Conservation (phyloP, 2,329 filamentous ascomycete species). For the Arthrobotrys sinensis region DNA sequence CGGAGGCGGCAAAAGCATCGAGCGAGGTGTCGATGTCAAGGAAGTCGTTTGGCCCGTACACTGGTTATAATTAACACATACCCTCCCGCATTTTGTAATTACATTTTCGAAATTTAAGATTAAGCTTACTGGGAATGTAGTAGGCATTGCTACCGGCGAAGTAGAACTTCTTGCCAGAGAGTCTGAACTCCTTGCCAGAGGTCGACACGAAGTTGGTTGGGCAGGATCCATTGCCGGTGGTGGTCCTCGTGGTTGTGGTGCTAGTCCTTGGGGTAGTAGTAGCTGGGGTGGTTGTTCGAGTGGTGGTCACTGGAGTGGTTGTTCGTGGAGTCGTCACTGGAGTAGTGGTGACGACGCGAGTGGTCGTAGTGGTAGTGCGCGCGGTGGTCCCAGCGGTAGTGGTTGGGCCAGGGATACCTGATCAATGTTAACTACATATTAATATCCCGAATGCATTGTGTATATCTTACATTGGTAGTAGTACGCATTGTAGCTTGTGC, state of each 20-base stretch:
- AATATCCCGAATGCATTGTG: neutral
- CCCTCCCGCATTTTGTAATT: neutral
- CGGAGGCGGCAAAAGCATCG: conserved; percentile 70
- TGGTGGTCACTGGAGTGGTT: conserved; percentile 2
- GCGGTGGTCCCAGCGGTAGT: conserved; percentile 43
- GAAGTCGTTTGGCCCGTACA: conserved; percentile 60
- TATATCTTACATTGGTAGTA: conserved; percentile 54
- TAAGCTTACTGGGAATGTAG: conserved; percentile 57
- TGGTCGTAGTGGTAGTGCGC: conserved; percentile 46
- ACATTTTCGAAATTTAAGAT: neutral
- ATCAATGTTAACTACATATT: neutral
- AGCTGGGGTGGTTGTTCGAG: neutral
- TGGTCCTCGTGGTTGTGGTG: conserved; percentile 30
- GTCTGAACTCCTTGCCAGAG: conserved; percentile 62
- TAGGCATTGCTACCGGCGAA: conserved; percentile 62
- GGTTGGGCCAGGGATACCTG: conserved; percentile 60
- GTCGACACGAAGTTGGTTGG: conserved; percentile 61
- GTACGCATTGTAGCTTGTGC: conserved; percentile 57
- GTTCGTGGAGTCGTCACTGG: conserved; percentile 9
- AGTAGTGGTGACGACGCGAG: conserved; percentile 20
- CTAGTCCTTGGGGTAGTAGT: conserved; percentile 11
- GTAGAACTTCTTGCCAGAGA: conserved; percentile 63
- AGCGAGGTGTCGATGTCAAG: conserved; percentile 73
- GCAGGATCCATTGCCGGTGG: conserved; percentile 46
- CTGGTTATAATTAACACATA: conserved; percentile 6